A percentile compares a stretch with the other conserved stretches of the same genome.
Conservation (phyloP, 176 grass and related monocot species). For the Triticum turgidum region DNA sequence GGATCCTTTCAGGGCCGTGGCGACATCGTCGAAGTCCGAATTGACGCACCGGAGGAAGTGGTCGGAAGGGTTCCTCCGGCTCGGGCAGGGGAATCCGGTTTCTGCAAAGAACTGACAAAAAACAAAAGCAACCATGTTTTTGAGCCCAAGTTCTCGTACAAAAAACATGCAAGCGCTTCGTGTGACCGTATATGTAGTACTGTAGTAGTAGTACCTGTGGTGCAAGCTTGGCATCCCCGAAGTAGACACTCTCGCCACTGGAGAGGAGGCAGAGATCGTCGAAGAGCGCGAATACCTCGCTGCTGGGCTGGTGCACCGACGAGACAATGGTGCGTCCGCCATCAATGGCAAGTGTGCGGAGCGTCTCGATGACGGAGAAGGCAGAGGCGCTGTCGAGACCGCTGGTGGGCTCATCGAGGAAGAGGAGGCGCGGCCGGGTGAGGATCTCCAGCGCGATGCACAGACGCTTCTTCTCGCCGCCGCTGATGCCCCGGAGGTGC, state of each 20-base stretch:
- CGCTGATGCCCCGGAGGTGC: constrained; percentile 93
- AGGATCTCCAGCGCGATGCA: constrained; percentile 95
- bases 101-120: constrained; percentile 83
- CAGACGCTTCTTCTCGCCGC: constrained; percentile 93
- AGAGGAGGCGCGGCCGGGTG: constrained; percentile 80
- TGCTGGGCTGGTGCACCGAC: constrained; percentile 96
- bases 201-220: constrained; percentile 47
- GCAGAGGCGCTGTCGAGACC: constrained; percentile 92
- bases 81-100: constrained; percentile 84
- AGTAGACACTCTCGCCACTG: constrained; percentile 79
- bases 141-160: neutral
- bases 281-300: constrained; percentile 84
- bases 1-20: constrained; percentile 80
- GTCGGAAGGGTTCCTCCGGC: constrained; percentile 85
- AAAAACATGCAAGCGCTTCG: neutral
- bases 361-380: constrained; percentile 88
- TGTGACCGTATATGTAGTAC: neutral
- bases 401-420: constrained; percentile 98
- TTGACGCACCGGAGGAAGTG: constrained; percentile 96
- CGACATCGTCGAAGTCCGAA: constrained; percentile 82
- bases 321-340: constrained; percentile 75
- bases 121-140: neutral
- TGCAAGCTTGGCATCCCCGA: constrained; percentile 78
- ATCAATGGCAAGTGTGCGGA: constrained; percentile 73
- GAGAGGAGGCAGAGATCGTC: constrained; percentile 94